Evolutionary conservation across 2,329 filamentous ascomycete genomes (phyloP), one percentile per base, ranked within the genome.

Genomic region (Allantophomopsis lycopodina): DNA sequence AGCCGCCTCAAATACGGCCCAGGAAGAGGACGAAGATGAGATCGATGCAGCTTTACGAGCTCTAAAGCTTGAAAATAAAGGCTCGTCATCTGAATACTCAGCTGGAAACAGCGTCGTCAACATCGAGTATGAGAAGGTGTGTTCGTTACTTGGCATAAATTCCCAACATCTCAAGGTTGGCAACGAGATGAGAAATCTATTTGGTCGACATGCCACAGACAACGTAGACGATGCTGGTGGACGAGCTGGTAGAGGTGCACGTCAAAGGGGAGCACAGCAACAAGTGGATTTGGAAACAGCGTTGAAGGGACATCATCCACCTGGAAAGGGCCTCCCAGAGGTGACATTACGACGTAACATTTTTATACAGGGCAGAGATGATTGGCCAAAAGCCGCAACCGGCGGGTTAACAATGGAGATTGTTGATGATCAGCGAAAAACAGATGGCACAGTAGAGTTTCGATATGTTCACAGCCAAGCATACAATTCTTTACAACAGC

Each of bases 111-210:
- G 43, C 33, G 41, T 48, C 4, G 39, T 53, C 3, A 52, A 60
- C 41, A 56, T 59, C 39, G 61, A 62, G 38, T 55, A 61, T 36
- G 59, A 70, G 37, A 66, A 65, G 44, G 43, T 64, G 44, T 72
- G 56, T 59, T 61, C 66, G 15, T 58, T 82, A 11, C 62, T 84
- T 1, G 61, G 68, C 2, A 63, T 84, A 38, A 78, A 82, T 48
- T 73, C 79, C 1, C 73, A 83, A 48, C 76, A 87, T 49, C 71
- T 98, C 10, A 88, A 89, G 55, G 84, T 84, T 7, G 69, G 80
- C 30, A 94, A 94, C 52, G 91, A 98, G 63, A 95, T 98, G 86
- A 80, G 76, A 42, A 73, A 70, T 46, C 62, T 85, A 0, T 85
- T 84, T 55, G 80, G 80, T 4, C 46, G 71, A 70, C 45, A 75